Base-by-base conservation (phyloP, 2,329 filamentous ascomycete species). In the Claviceps humidiphila region DNA sequence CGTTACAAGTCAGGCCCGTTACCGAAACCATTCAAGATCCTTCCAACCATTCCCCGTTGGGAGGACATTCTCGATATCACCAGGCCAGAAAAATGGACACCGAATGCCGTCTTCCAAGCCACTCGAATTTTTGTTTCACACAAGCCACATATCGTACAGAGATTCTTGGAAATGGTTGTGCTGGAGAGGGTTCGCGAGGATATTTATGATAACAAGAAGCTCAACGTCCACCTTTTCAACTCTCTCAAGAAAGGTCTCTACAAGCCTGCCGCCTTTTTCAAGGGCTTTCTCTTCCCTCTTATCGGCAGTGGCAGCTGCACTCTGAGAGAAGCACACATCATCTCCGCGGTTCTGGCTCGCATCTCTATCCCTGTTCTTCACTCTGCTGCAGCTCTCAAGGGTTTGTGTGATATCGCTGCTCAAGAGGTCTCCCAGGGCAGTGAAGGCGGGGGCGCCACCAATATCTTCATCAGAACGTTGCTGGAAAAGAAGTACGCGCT, bases 401-500 rank as follows among this genome's bases (percentile, higher is more conserved):
- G 89, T 8, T 77, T 97, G 41, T 97, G 91, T 66, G 93, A 98
- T 61, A 93, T 98, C 63, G 87, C 89, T 5, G 90, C 91, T 1
- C 86, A 95, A 63, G 88, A 96, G 67, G 89, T 89, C 24, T 84
- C 84, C 8, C 81, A 83, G 20, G 81, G 89, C 52, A 86, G 84
- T 5, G 91, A 96, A 67, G 87, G 87, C 46, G 90, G 89, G 17
- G 91, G 91, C 47, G 86, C 90, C 4, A 93, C 90, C 56, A 97
- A 96, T 69, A 85, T 95, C 60, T 94, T 98, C 69, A 95, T 98
- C 71, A 88, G 88, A 64, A 83, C 88, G 0, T 77, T 98, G 40
- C 74, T 98, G 4, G 91, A 96, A 69, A 98, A 98, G 78, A 94
- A 94, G 65, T 97, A 98, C 61, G 93, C 93, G 0, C 74, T 98